Evolutionary conservation across 139 green algal genomes (phyloP).

Genomic region (Astrephomene gubernaculifera): DNA sequence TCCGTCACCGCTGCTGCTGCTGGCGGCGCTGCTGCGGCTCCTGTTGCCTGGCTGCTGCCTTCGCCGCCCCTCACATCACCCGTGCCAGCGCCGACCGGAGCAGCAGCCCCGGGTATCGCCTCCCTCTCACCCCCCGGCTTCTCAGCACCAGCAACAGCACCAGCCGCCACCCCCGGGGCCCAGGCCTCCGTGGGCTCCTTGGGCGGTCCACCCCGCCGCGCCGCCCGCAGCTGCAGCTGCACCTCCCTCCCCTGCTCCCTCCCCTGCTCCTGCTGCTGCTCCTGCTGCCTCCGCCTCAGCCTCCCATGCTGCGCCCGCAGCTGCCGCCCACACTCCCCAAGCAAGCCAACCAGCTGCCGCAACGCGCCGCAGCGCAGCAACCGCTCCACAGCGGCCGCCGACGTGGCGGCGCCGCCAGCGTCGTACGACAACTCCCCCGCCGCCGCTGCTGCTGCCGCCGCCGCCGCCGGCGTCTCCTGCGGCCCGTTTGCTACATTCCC

Average conservation of each 20-base stretch:
- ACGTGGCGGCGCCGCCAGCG: not conserved
- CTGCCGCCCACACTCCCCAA: conserved; percentile 17
- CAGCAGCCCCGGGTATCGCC: too few relatives aligned
- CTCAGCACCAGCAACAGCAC: too few relatives aligned
- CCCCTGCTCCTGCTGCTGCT: not conserved
- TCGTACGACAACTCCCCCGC: conserved; percentile 9
- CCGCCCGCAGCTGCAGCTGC: not conserved
- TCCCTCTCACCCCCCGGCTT: too few relatives aligned
- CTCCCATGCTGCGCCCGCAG: conserved; percentile 12
- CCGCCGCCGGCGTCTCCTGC: not conserved
- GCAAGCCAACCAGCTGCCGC: conserved; percentile 4
- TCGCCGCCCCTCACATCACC: too few relatives aligned
- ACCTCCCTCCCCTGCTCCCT: not conserved
- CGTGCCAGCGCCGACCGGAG: too few relatives aligned
- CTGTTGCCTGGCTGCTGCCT: too few relatives aligned
- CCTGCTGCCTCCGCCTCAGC: not conserved
- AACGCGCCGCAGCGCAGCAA: not conserved
- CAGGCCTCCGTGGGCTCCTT: too few relatives aligned
- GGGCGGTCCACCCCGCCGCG: too few relatives aligned
- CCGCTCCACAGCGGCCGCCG: conserved; percentile 17
- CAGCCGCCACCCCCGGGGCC: too few relatives aligned
- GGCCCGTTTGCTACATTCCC: conserved; percentile 33
- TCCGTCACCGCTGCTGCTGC: too few relatives aligned
- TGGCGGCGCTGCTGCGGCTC: too few relatives aligned
- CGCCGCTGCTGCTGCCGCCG: too few relatives aligned